These are phyloP conservation scores for Desmodesmus armatus DNA, from an alignment of 139 green algal species.

Conservation along the genomic window DNA sequence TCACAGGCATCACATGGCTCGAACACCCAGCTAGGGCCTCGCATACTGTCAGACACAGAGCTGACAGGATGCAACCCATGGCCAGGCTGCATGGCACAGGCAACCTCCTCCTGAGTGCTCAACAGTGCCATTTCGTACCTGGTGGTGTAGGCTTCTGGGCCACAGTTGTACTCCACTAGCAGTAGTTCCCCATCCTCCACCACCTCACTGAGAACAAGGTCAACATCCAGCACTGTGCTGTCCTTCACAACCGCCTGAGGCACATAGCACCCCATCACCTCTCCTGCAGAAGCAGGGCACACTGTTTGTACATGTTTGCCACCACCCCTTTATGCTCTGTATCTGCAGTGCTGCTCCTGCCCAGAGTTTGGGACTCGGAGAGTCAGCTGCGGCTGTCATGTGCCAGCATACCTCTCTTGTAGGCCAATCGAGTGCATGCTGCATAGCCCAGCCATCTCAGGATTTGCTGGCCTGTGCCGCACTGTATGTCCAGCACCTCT, in stretches of 20 bases:
- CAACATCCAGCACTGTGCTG: conserved; percentile 72
- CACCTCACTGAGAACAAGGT: conserved; percentile 84
- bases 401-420: conserved; percentile 59
- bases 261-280: conserved; percentile 71
- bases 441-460: conserved; percentile 80
- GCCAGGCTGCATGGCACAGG: no score
- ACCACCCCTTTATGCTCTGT: no score
- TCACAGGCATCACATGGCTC: no score
- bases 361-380: no score
- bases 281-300: conserved; percentile 51
- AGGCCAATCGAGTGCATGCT: conserved; percentile 72
- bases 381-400: no score
- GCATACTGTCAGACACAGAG: no score
- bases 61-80: no score
- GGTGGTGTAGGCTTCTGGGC: conserved; percentile 66
- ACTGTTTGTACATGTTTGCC: no score
- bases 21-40: no score
- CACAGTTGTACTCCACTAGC: conserved; percentile 76
- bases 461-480: conserved; percentile 79
- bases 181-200: conserved; percentile 73
- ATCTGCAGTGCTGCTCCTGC: no score
- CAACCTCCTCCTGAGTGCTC: no score
- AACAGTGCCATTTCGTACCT: conserved; percentile 47
- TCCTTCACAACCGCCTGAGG: conserved; percentile 80
- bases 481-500: conserved; percentile 70